A percentile compares a stretch with the other conserved stretches of the same genome.
These are phyloP conservation scores for Boehmeria nivea DNA, from an alignment of 306 rosid genomes.

Conservation along the genomic window DNA sequence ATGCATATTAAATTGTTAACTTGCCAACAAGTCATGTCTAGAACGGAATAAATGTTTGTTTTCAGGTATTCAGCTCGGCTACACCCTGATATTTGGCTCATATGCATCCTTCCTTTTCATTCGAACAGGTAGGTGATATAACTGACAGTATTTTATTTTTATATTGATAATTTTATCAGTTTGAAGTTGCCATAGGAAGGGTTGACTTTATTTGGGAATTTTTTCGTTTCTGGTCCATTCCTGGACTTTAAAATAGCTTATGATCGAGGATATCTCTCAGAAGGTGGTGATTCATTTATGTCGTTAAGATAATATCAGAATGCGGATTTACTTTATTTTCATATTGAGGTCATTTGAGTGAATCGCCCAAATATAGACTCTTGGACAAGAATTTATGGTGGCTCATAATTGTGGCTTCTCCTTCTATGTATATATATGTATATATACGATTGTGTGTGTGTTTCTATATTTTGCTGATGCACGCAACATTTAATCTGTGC, in stretches of 20 bases:
- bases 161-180: constrained; percentile 1
- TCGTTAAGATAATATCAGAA: too few species aligned
- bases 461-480: too few species aligned
- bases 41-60: constrained; percentile 6
- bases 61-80: constrained; percentile 91
- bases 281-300: too few species aligned
- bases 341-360: too few species aligned
- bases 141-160: background rate
- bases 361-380: too few species aligned
- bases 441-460: too few species aligned
- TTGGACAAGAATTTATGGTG: too few species aligned
- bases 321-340: too few species aligned
- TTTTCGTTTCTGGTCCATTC: background rate
- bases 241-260: background rate
- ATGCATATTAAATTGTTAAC: background rate
- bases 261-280: too few species aligned
- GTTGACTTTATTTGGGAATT: background rate
- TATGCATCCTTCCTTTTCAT: constrained; percentile 90
- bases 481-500: too few species aligned
- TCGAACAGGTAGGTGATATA: constrained; percentile 62
- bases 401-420: too few species aligned
- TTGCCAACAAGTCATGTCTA: background rate
- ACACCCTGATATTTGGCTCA: constrained; percentile 86
- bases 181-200: background rate
- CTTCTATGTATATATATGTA: too few species aligned